phyloP scores from a whole-genome alignment of 73 alveolate genomes.

The Breviolum minutum region DNA sequence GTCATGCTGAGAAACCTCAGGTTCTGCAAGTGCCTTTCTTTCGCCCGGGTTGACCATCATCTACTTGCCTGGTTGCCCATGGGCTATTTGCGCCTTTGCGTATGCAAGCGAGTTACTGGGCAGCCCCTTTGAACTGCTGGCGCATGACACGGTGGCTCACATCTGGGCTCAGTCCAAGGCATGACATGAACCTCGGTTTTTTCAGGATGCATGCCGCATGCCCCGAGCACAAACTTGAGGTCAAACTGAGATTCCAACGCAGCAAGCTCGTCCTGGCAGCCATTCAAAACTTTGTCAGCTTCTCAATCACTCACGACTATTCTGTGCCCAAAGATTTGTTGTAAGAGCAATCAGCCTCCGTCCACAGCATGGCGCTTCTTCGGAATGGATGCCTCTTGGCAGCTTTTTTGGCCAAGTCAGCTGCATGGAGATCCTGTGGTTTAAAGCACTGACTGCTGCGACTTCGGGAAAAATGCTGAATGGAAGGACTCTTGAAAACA shows the following conservation, averaged over 20 bases:
- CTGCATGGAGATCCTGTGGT: slow-evolving; percentile 6
- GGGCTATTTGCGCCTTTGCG: too few species aligned
- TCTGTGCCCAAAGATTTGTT: background rate
- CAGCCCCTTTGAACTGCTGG: slow-evolving; percentile 75
- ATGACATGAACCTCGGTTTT: slow-evolving; percentile 44
- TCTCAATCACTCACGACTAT: background rate
- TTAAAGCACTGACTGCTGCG: background rate
- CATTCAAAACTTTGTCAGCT: background rate
- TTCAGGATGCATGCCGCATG: too few species aligned
- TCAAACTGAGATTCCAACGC: slow-evolving; percentile 40
- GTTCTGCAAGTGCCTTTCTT: background rate
- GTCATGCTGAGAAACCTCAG: slow-evolving; percentile 90
- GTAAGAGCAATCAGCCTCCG: background rate
- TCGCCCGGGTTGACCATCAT: background rate
- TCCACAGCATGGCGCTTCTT: slow-evolving; percentile 39
- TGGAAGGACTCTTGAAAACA: too few species aligned
- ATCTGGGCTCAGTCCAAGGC: slow-evolving; percentile 84
- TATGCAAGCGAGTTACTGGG: slow-evolving; percentile 17
- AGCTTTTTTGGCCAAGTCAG: slow-evolving; percentile 38
- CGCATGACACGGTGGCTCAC: slow-evolving; percentile 85
- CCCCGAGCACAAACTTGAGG: too few species aligned
- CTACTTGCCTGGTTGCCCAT: background rate
- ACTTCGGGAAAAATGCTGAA: background rate
- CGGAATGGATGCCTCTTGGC: slow-evolving; percentile 43
- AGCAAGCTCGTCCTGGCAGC: slow-evolving; percentile 68